Percentiles rank a stretch among this genome's conserved stretches.
These are phyloP conservation scores for Aspergillus sp. DNA, from an alignment of 2,329 filamentous ascomycete species.

Conservation along the genomic window DNA sequence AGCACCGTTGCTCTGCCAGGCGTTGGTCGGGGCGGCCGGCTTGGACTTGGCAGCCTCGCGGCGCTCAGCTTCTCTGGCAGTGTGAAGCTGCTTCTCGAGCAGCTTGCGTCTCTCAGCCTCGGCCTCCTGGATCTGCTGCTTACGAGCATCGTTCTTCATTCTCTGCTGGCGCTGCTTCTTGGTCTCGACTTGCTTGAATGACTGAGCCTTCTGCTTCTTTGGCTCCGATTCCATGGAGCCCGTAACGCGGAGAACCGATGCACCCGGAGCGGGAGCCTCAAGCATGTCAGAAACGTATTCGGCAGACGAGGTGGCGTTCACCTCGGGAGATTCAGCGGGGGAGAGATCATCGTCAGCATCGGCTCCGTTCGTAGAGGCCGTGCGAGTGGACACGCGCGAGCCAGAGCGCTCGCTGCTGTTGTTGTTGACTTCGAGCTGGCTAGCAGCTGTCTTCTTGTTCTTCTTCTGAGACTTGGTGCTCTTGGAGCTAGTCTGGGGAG, in stretches of 20 bases:
- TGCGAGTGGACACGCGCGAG: constrained; percentile 48
- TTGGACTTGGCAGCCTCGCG: constrained; percentile 59
- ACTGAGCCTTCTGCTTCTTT: constrained; percentile 57
- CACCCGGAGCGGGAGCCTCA: constrained; percentile 62
- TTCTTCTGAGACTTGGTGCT: constrained; percentile 55
- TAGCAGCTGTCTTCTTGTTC: constrained; percentile 65
- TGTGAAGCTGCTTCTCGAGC: constrained; percentile 77
- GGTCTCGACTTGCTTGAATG: constrained; percentile 66
- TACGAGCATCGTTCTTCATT: constrained; percentile 78
- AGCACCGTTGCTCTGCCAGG: constrained; percentile 47
- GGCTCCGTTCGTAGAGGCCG: constrained; percentile 66
- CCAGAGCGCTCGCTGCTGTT: constrained; percentile 38
- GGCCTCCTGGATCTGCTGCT: constrained; percentile 67
- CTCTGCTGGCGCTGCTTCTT: constrained; percentile 96
- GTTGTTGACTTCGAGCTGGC: constrained; percentile 48
- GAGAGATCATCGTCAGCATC: constrained; percentile 81
- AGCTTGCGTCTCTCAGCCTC: constrained; percentile 73
- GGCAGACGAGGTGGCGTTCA: constrained; percentile 39
- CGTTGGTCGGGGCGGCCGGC: constrained; percentile 45
- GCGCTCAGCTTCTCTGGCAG: constrained; percentile 76
- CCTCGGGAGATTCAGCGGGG: constrained; percentile 61
- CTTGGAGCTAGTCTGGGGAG: constrained; percentile 39
- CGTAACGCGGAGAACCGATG: constrained; percentile 74
- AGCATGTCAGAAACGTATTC: constrained; percentile 89
- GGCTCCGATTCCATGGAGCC: constrained; percentile 54